Evolutionary conservation across 1,139 yeast genomes (phyloP), one percentile per base, ranked within the genome.

Genomic region (Pichia sp.): DNA sequence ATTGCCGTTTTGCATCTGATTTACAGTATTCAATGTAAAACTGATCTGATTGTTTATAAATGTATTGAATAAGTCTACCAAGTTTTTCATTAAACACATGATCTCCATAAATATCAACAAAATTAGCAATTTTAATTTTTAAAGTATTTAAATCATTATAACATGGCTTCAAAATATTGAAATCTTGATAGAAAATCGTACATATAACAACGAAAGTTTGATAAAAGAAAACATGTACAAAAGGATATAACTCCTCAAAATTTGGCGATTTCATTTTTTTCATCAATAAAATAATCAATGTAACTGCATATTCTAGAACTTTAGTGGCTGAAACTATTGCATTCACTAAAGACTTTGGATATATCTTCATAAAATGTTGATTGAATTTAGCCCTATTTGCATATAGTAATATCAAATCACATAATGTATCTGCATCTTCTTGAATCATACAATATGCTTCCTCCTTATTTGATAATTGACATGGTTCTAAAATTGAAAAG

Each of bases 181-280:
- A 67, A 31, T 70, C 71, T 47, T 70, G 63, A 53, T 73, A 74
- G 51, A 75, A 60, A 49, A 74, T 60, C 0, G 78, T 73, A 57
- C 71, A 75, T 20, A 71, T 65, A 24, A 74, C 78, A 46, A 75
- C 71, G 38, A 75, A 63, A 1, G 79, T 77, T 53, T 75, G 80
- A 55, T 74, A 74, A 20, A 73, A 62, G 42, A 73, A 74, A 2
- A 76, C 66, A 51, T 71, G 72, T 46, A 74, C 65, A 49, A 73
- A 73, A 23, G 80, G 80, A 52, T 67, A 72, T 40, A 49, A 57
- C 54, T 57, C 51, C 52, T 53, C 58, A 49, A 56, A 55, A 39
- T 51, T 46, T n/a, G 57, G 51, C 6, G 43, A 47, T 4, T 48
- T 50, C 30, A 55, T 55, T 42, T 48, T 54, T 12, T 45, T 48